Percentiles rank a stretch among this genome's conserved stretches.
Evolutionary conservation across 2,329 filamentous ascomycete species (phyloP).

Genomic region (Aplosporella prunicola): DNA sequence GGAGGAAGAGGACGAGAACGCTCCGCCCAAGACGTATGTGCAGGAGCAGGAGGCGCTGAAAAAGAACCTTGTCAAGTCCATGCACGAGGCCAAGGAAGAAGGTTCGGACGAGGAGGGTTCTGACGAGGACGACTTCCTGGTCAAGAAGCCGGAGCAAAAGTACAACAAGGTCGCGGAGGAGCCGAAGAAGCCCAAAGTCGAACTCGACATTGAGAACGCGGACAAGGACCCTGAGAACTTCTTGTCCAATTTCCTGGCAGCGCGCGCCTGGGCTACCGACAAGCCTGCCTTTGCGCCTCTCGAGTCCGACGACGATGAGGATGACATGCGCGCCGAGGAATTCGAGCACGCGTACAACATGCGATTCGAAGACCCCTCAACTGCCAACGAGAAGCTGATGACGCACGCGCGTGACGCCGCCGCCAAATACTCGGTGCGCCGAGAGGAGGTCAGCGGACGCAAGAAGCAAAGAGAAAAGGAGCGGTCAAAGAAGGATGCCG

Average conservation of each 20-base stretch:
- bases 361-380: slow-evolving; percentile 85
- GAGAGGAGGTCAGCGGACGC: slow-evolving; percentile 68
- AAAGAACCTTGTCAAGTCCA: slow-evolving; percentile 65
- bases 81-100: slow-evolving; percentile 52
- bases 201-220: slow-evolving; percentile 57
- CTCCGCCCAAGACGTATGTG: slow-evolving; percentile 60
- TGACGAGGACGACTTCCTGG: slow-evolving; percentile 61
- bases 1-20: slow-evolving; percentile 49
- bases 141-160: slow-evolving; percentile 52
- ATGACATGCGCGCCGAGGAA: slow-evolving; percentile 66
- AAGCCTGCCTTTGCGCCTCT: slow-evolving; percentile 66
- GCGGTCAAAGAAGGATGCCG: slow-evolving; percentile 65
- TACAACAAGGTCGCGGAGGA: background rate
- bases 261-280: slow-evolving; percentile 74
- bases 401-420: slow-evolving; percentile 84
- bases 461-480: slow-evolving; percentile 73
- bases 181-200: slow-evolving; percentile 30
- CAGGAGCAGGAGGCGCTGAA: slow-evolving; percentile 84
- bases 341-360: slow-evolving; percentile 93
- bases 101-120: slow-evolving; percentile 28
- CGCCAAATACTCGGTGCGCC: slow-evolving; percentile 71
- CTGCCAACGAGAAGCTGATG: slow-evolving; percentile 76
- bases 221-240: slow-evolving; percentile 87
- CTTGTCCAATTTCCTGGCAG: slow-evolving; percentile 90
- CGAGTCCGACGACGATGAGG: slow-evolving; percentile 81